Evolutionary conservation across 2,329 filamentous ascomycete species (phyloP), one percentile per base, ranked within the genome.

Genomic region (Fusarium liriodendri): DNA sequence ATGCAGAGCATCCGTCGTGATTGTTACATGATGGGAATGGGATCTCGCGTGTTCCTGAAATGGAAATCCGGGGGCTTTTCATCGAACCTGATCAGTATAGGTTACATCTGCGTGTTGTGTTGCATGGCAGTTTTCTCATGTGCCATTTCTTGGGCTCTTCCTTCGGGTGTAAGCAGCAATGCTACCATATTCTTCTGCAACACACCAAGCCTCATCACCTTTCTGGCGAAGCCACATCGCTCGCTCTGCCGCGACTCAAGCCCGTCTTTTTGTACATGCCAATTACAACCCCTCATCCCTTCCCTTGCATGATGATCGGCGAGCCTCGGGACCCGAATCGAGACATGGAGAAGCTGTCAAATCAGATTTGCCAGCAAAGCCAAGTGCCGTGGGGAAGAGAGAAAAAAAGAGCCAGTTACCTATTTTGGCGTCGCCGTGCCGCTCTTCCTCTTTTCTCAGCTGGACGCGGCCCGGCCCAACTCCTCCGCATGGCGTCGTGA

Each of bases 271-370:
- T 35, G 52, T 37, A 37, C 67, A 64, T 71, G 62, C 66, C 62
- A 70, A 52, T 25, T 38, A 42, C 50, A 27, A 47, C 27, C n/a
- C 42, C 55, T 52, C 65, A 71, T 60, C 50, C 67, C 11, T 73
- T 73, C 33, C 71, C 71, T 73, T 74, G 67, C 71, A 71, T 71
- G 29, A 59, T 52, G 71, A 73, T 74, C 71, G 69, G 47, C 60
- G 63, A 50, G 64, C 57, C 67, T 62, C 64, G 61, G 45, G 38
- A 42, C 45, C 63, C 60, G 63, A 61, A 61, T 65, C 25, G 40
- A 69, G 71, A 71, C 63, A 62, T 65, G 32, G 50, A 35, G 18
- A 29, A 38, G 25, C 40, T 32, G 57, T 72, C 71, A 72, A 74
- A 73, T 73, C 71, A 69, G 38, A 71, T 52, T 27, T 40, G 50